These are phyloP conservation scores for Cucurbita maxima DNA, from an alignment of 306 rosid species.

Conservation along the genomic window DNA sequence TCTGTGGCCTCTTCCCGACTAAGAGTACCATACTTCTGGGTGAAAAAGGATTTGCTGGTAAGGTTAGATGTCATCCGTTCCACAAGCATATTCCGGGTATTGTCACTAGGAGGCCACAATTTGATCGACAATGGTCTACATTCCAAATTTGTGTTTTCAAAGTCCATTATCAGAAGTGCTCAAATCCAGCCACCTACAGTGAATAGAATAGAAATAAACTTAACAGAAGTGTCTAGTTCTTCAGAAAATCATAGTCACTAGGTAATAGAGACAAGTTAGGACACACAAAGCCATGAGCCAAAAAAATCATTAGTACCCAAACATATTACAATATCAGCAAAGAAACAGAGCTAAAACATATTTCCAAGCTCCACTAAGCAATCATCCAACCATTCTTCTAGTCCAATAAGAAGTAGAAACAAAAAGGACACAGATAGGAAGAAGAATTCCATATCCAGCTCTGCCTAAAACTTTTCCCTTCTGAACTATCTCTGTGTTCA, in stretches of 20 bases:
- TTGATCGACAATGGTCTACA: constrained; percentile 63
- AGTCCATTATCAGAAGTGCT: constrained; percentile 33
- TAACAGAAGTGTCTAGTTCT: background rate
- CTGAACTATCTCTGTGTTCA: background rate
- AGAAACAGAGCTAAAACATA: no score
- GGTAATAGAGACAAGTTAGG: background rate
- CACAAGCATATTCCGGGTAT: constrained; percentile 76
- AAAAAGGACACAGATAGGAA: background rate
- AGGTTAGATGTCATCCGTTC: constrained; percentile 79
- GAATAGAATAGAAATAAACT: background rate
- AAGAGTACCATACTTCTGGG: constrained; percentile 67
- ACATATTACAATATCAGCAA: no score
- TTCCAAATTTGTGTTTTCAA: constrained; percentile 24
- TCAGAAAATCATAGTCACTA: background rate
- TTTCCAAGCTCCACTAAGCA: background rate
- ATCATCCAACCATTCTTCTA: background rate
- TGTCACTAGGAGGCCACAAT: constrained; percentile 94
- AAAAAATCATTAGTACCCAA: no score
- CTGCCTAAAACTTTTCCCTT: background rate
- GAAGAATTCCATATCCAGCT: background rate
- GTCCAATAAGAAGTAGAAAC: background rate
- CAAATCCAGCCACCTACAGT: constrained; percentile 27
- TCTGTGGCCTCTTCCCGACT: constrained; percentile 63
- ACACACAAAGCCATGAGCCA: no score
- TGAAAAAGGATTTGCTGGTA: constrained; percentile 53